Conservation (phyloP, 768 basidiomycete species). For the Phaeolepiota aurea region DNA sequence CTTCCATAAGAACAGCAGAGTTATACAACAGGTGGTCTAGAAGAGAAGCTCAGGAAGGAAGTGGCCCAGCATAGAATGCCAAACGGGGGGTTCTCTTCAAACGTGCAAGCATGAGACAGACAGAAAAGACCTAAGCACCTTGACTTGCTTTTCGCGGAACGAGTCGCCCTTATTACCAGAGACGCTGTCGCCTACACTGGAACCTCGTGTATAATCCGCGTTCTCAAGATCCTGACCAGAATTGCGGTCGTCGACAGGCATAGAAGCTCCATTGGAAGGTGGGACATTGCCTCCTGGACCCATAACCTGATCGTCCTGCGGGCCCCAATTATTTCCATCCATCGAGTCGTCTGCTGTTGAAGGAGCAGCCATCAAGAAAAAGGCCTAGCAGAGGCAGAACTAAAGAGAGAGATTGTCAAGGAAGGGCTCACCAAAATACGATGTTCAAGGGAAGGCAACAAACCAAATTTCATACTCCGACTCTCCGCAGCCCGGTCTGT, state of each 20-base stretch:
- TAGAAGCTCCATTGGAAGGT: conserved; percentile 34
- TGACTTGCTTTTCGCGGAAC: conserved; percentile 72
- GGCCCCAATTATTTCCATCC: conserved; percentile 40
- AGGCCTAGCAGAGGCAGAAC: not conserved
- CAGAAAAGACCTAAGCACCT: conserved; percentile 74
- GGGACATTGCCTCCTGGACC: conserved; percentile 33
- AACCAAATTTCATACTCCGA: conserved; percentile 12
- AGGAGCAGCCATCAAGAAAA: conserved; percentile 20
- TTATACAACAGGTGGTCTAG: conserved; percentile 24
- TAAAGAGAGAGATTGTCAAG: not conserved
- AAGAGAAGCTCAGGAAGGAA: conserved; percentile 25
- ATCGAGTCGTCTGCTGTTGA: conserved; percentile 21
- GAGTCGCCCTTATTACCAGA: conserved; percentile 36
- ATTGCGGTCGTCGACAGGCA: conserved; percentile 38
- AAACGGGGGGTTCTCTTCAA: conserved; percentile 20
- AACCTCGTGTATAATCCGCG: conserved; percentile 42
- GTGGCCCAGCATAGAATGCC: conserved; percentile 29
- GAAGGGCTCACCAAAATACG: not conserved
- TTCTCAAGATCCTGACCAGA: conserved; percentile 39
- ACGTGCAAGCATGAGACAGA: conserved; percentile 29
- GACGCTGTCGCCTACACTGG: conserved; percentile 36
- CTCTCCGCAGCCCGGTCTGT: conserved; percentile 4
- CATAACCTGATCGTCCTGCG: conserved; percentile 39
- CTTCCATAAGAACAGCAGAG: conserved; percentile 29
- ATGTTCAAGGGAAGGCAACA: too few relatives aligned